Base-by-base conservation (phyloP, 257 asterid species). In the Scutellaria baicalensis region DNA sequence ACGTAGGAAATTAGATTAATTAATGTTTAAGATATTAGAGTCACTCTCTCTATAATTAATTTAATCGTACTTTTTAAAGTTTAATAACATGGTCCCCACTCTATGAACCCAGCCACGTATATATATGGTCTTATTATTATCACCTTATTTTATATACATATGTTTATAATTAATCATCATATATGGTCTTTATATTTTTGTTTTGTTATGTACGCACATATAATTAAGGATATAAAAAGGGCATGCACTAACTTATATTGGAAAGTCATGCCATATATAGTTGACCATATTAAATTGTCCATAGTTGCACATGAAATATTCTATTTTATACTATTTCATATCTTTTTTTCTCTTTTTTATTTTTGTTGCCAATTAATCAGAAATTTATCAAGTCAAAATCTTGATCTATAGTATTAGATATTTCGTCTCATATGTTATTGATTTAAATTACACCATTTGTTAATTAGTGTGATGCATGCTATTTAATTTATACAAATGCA, bases 71-170 rank as follows among this genome's bases (percentile, higher is more conserved):
- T 16, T 11, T 7, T 5, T 5, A 0, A 4, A 8, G 38, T 68
- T 42, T 44, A 36, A 58, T 68, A 16, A 3, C 3, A 27, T 3
- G 75, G 67, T 59, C 67, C 75, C 74, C 59, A 49, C 62, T 42
- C 13, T 27, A 33, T 17, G 43, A 8, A 48, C 35, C 51, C 31
- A 66, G 70, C 69, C 79, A 74, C 79, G 65, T n/a, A n/a, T n/a
- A n/a, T 74, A 67, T 40, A 27, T 0, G 51, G 21, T 51, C 23
- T 27, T 23, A 3, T 12, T 14, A 59, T 4, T 9, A 20, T 20
- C 33, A 27, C 33, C 33, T 27, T 1, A 27, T 27, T 27, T 27
- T 27, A 27, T 27, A 27, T n/a, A n/a, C n/a, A n/a, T 27, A 27
- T 27, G 33, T 27, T 27, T 27, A 3, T 27, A 2, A 3, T 27